phyloP scores from a whole-genome alignment of 1,139 yeast genomes.

The Magnusiomyces tetraspermus region DNA sequence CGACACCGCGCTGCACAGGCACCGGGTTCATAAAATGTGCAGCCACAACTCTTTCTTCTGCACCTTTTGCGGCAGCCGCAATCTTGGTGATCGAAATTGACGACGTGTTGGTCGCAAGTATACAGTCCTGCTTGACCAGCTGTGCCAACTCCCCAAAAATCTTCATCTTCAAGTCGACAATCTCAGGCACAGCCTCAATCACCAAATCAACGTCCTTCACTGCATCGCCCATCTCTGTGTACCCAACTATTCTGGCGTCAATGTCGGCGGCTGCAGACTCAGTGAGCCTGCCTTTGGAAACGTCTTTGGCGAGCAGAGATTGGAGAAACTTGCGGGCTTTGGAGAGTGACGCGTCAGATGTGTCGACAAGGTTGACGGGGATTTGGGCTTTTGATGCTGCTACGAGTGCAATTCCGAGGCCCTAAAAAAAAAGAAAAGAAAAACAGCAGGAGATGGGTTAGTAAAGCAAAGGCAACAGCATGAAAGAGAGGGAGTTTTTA shows the following conservation, averaged over 20 bases:
- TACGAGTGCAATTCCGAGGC: conserved; percentile 38
- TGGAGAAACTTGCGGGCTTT: conserved; percentile 29
- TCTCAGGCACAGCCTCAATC: conserved; percentile 40
- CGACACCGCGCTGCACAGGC: conserved; percentile 40
- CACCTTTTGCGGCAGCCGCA: conserved; percentile 37
- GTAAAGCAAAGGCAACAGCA: background rate
- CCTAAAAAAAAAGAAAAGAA: conserved; percentile 23
- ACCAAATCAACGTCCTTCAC: conserved; percentile 32
- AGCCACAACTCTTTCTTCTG: conserved; percentile 36
- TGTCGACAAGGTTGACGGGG: conserved; percentile 33
- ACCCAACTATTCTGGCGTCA: conserved; percentile 24
- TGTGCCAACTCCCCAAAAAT: conserved; percentile 33
- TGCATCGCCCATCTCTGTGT: conserved; percentile 25
- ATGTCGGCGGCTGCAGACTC: conserved; percentile 29
- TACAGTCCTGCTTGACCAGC: conserved; percentile 26
- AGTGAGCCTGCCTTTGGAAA: conserved; percentile 31
- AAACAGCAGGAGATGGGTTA: background rate
- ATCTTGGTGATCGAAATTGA: conserved; percentile 38
- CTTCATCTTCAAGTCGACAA: conserved; percentile 30
- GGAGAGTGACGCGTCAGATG: conserved; percentile 28
- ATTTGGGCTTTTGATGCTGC: conserved; percentile 36
- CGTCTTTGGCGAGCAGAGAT: conserved; percentile 32
- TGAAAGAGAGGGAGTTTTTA: background rate
- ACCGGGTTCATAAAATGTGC: conserved; percentile 42
- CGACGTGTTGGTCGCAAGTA: conserved; percentile 38